phyloP scores from a whole-genome alignment of 2,329 filamentous ascomycete species.

The Fusarium poae region DNA sequence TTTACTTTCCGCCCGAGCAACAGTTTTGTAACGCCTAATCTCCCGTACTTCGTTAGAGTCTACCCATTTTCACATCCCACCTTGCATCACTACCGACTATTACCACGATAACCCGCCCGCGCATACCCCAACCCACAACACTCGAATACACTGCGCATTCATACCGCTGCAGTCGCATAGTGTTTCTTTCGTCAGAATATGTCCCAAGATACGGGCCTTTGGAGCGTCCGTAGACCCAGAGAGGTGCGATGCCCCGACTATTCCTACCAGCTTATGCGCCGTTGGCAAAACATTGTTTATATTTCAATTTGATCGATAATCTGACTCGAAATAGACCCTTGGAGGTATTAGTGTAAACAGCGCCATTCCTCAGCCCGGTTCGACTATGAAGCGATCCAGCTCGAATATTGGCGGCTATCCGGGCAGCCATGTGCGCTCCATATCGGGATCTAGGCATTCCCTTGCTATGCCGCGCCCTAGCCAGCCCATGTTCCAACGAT shows the following conservation, averaged over 20 bases:
- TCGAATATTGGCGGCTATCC: constrained; percentile 78
- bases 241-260: constrained; percentile 69
- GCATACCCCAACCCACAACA: constrained; percentile 7
- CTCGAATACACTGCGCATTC: constrained; percentile 26
- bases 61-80: constrained; percentile 41
- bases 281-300: constrained; percentile 6
- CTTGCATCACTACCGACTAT: constrained; percentile 37
- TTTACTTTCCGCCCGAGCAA: constrained; percentile 61
- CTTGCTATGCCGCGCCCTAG: constrained; percentile 86
- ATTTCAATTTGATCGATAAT: background rate
- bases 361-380: constrained; percentile 88
- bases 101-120: constrained; percentile 12
- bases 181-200: constrained; percentile 60
- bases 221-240: constrained; percentile 91
- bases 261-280: constrained; percentile 38
- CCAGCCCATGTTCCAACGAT: constrained; percentile 88
- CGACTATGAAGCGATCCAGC: constrained; percentile 92
- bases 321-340: constrained; percentile 74
- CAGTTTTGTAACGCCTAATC: constrained; percentile 44
- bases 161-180: constrained; percentile 35
- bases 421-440: constrained; percentile 79
- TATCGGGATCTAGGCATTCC: constrained; percentile 86
- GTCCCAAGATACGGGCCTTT: constrained; percentile 89
- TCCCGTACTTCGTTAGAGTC: constrained; percentile 30
- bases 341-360: constrained; percentile 86